A percentile compares a stretch with the other conserved stretches of the same genome.
phyloP scores from a whole-genome alignment of 179 eudicot genomes.

The Spergularia azorica region DNA sequence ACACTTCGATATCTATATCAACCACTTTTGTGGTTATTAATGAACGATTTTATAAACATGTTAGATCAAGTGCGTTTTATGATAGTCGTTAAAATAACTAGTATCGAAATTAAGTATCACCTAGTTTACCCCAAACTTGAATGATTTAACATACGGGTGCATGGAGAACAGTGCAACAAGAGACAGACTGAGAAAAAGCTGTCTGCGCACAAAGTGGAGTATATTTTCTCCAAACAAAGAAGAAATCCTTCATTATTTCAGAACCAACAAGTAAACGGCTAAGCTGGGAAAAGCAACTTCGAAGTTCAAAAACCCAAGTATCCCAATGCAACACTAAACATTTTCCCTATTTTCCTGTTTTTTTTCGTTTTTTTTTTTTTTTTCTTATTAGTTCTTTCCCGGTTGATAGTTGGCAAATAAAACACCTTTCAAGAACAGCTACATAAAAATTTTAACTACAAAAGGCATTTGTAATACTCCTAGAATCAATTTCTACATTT shows the following conservation, averaged over 20 bases:
- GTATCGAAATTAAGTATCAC: no score
- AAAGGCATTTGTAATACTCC: no score
- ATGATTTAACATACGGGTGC: not conserved
- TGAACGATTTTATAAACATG: no score
- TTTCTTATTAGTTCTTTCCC: not conserved
- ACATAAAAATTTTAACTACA: not conserved
- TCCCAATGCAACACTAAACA: not conserved
- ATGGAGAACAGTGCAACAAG: conserved; percentile 1
- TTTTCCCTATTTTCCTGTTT: not conserved
- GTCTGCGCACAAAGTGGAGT: not conserved
- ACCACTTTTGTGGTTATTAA: no score
- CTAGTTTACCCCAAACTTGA: no score
- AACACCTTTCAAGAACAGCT: not conserved
- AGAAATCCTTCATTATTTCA: conserved; percentile 12
- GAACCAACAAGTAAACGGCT: conserved; percentile 30
- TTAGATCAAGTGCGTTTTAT: no score
- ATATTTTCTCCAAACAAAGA: conserved; percentile 18
- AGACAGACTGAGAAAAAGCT: conserved; percentile 1
- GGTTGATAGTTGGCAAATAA: not conserved
- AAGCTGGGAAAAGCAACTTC: conserved; percentile 24
- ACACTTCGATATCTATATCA: no score
- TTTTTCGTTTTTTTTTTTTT: not conserved
- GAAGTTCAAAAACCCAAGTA: conserved; percentile 3
- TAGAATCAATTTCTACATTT: no score
- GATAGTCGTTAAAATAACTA: no score